These are phyloP conservation scores for Mycena galopus DNA, from an alignment of 768 basidiomycete genomes.

Conservation along the genomic window DNA sequence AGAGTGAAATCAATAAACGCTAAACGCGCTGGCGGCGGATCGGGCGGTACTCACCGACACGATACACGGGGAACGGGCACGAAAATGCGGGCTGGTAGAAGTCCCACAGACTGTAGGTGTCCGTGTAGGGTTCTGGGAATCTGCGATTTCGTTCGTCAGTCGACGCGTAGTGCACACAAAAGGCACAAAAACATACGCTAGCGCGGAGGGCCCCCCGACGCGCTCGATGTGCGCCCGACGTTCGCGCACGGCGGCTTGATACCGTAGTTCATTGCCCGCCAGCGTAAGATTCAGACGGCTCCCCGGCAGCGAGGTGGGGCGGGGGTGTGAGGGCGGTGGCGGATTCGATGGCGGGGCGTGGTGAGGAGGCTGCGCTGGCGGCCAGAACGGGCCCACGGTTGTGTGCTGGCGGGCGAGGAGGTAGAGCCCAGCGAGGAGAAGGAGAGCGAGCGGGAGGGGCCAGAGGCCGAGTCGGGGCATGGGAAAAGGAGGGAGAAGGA, in stretches of 20 bases:
- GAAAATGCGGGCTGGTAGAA: constrained; percentile 46
- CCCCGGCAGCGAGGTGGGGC: not conserved
- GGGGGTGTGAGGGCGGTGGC: no score
- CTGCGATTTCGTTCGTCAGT: not conserved
- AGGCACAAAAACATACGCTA: not conserved
- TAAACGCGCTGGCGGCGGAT: no score
- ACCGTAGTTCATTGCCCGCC: constrained; percentile 24
- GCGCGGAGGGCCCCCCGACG: not conserved
- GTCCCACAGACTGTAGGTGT: constrained; percentile 41
- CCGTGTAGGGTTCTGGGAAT: constrained; percentile 13
- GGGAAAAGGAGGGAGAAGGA: not conserved
- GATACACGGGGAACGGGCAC: constrained; percentile 44
- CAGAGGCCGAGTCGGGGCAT: constrained; percentile 10
- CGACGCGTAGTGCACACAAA: no score
- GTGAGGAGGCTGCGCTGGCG: not conserved
- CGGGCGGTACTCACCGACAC: constrained; percentile 33
- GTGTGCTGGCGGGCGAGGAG: constrained; percentile 7
- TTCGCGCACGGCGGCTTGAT: constrained; percentile 24
- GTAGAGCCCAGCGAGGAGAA: not conserved
- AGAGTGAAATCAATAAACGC: not conserved
- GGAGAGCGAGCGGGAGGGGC: not conserved
- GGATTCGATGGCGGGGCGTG: not conserved
- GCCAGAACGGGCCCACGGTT: no score
- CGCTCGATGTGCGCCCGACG: not conserved
- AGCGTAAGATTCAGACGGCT: constrained; percentile 21